Base-by-base conservation (phyloP, 2,329 filamentous ascomycete species). In the Cladosporium colombiae region DNA sequence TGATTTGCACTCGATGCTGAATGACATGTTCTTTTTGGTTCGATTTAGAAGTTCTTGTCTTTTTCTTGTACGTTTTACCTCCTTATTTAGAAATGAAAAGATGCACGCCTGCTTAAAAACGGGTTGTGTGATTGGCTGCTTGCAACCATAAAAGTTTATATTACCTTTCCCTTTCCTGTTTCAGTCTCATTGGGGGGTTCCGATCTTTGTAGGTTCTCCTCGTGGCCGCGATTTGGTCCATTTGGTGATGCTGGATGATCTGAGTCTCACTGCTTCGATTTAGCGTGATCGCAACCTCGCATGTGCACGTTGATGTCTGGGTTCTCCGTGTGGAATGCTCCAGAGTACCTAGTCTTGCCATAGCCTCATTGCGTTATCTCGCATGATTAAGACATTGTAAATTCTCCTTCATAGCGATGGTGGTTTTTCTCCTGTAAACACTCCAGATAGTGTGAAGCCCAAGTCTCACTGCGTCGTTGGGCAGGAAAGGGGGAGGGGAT, bases 81-180 rank as follows among this genome's bases (percentile, higher is more conserved):
- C 7, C 29, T 57, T 21, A 16, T 33, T 7, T 58, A 27, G 6
- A 27, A 58, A 58, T 44, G 56, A 58, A 44, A n/a, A 44, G 33
- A 58, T 58, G 35, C 56, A 31, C 23, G 11, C 35, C 21, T 35
- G 18, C 13, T 27, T 58, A 2, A 1, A n/a, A 7, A 23, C 56
- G 35, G 33, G 27, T 58, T 27, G 33, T 44, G 33, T 58, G 56
- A 35, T 29, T 58, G 56, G 56, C 35, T 58, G 56, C 56, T 58
- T 58, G 52, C 52, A 55, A 27, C 21, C 31, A 37, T 21, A 37
- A 23, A 57, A 29, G 33, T 37, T 33, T 35, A 35, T 8, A 27
- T 27, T 55, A 25, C 3, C n/a, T 23, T 37, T 57, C 6, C 29
- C 29, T 29, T 40, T 40, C 33, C 14, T 35, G 5, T 40, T n/a